phyloP scores from a whole-genome alignment of 345 rosid genomes.

The Cardamine chenopodiifolia region DNA sequence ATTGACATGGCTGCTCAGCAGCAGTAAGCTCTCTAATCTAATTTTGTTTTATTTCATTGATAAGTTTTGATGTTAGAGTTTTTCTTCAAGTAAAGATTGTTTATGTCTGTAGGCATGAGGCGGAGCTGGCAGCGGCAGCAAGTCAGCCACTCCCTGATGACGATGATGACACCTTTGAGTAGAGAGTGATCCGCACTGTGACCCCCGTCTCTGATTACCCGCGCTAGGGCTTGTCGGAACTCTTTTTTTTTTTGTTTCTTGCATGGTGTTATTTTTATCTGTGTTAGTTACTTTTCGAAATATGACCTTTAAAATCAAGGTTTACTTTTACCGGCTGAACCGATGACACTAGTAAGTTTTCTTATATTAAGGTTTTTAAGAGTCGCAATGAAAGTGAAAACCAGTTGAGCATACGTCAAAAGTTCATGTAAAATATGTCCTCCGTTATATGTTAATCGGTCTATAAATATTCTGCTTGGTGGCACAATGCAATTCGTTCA shows the following conservation, averaged over 20 bases:
- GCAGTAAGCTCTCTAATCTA: conserved; percentile 55
- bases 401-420: neutral
- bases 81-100: neutral
- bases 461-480: neutral
- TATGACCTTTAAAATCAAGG: conserved; percentile 6
- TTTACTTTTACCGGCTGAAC: conserved; percentile 1
- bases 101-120: conserved; percentile 63
- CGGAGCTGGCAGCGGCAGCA: conserved; percentile 71
- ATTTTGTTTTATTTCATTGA: neutral
- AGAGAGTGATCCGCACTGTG: conserved; percentile 25
- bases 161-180: conserved; percentile 74
- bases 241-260: neutral
- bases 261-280: conserved; percentile 1
- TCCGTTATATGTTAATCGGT: neutral
- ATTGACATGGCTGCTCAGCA: conserved; percentile 90
- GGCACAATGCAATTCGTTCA: too few relatives aligned
- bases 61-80: neutral
- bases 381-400: neutral
- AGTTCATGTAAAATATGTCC: neutral
- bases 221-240: neutral
- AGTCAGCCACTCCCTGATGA: conserved; percentile 89
- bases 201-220: conserved; percentile 9
- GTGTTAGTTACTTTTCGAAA: conserved; percentile 5
- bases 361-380: neutral
- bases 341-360: neutral